Evolutionary conservation across 176 grass and related monocot genomes (phyloP).

Genomic region (Avena atlantica): DNA sequence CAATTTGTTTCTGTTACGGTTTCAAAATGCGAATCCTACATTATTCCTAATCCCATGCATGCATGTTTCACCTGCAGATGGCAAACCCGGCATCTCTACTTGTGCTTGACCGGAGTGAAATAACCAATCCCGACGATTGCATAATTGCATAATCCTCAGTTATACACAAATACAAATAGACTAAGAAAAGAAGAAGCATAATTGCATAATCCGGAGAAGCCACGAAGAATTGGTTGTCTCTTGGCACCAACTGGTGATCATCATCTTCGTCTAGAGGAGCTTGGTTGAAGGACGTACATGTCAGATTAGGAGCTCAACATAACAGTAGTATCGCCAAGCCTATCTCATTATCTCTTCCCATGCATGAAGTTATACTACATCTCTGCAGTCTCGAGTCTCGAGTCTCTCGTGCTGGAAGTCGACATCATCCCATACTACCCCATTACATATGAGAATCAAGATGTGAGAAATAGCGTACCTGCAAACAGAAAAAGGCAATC

Average conservation of each 20-base stretch:
- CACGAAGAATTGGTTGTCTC: neutral
- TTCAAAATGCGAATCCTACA: too few species aligned
- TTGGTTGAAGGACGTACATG: neutral
- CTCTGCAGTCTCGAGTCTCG: constrained; percentile 7
- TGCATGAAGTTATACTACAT: constrained; percentile 28
- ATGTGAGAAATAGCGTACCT: neutral
- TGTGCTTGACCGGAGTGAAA: too few species aligned
- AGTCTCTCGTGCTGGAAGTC: constrained; percentile 2
- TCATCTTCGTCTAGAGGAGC: neutral
- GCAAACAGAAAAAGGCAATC: neutral
- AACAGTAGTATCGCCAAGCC: neutral
- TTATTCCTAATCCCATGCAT: too few species aligned
- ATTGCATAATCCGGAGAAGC: too few species aligned
- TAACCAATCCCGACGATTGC: too few species aligned
- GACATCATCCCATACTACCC: constrained; percentile 1
- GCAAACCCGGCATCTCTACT: too few species aligned
- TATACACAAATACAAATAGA: too few species aligned
- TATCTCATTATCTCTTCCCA: constrained; percentile 29
- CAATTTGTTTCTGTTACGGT: too few species aligned
- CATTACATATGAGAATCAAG: neutral
- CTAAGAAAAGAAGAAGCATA: too few species aligned
- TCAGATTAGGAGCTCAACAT: neutral
- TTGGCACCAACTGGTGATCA: constrained; percentile 2
- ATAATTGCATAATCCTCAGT: too few species aligned
- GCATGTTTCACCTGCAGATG: too few species aligned